These are phyloP conservation scores for Trametes maxima DNA, from an alignment of 768 basidiomycete genomes.

Conservation along the genomic window DNA sequence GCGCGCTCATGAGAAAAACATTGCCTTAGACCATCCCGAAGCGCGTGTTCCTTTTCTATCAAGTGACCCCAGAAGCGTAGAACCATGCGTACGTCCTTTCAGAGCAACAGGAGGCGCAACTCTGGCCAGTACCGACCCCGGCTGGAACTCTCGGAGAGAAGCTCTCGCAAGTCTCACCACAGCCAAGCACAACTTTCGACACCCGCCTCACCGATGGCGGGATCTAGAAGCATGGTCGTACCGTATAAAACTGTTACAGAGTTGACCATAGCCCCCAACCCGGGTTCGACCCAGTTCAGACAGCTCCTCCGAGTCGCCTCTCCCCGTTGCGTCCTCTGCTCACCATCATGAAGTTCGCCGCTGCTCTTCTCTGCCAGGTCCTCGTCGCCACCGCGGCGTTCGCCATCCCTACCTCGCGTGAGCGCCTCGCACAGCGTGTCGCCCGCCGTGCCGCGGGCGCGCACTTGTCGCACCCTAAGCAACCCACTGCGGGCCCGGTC, in stretches of 20 bases:
- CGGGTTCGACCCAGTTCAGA: constrained; percentile 20
- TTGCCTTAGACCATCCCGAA: not conserved
- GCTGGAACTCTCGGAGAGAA: constrained; percentile 1
- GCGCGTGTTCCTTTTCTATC: constrained; percentile 1
- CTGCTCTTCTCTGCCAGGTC: constrained; percentile 26
- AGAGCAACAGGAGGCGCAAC: constrained; percentile 1
- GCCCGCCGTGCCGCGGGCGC: constrained; percentile 26
- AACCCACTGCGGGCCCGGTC: not conserved
- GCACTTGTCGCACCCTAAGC: constrained; percentile 20
- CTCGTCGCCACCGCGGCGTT: constrained; percentile 30
- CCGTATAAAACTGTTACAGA: constrained; percentile 5
- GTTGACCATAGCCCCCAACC: not conserved
- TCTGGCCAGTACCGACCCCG: not conserved
- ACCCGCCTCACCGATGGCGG: not conserved
- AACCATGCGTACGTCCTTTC: constrained; percentile 13
- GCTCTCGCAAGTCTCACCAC: not conserved
- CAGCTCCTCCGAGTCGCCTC: constrained; percentile 9
- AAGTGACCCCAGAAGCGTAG: constrained; percentile 9
- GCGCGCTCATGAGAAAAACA: constrained; percentile 1
- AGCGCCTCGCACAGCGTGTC: constrained; percentile 26
- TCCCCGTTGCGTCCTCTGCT: constrained; percentile 4
- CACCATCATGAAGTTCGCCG: constrained; percentile 21
- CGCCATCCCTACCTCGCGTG: constrained; percentile 25
- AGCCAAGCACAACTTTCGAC: not conserved
- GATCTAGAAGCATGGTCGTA: not conserved